These are phyloP conservation scores for Daedalea quercina DNA, from an alignment of 768 basidiomycete genomes.

Conservation along the genomic window DNA sequence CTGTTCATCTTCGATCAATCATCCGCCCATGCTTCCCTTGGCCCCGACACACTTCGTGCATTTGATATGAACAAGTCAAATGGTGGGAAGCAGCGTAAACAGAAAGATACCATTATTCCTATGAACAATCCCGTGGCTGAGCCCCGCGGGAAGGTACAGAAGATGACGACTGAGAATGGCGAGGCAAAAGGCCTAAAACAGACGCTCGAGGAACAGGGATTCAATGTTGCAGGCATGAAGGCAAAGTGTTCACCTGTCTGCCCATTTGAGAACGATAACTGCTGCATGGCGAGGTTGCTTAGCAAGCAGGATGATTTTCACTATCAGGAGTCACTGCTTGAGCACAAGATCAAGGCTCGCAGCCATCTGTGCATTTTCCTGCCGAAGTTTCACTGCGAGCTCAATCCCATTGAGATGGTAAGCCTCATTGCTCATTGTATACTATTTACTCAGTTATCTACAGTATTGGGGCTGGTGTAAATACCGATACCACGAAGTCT, in stretches of 20 bases:
- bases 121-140: conserved; percentile 23
- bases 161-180: conserved; percentile 28
- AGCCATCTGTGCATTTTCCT: conserved; percentile 35
- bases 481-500: conserved; percentile 26
- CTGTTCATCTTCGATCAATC: conserved; percentile 38
- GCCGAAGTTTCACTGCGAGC: conserved; percentile 40
- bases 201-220: conserved; percentile 33
- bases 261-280: conserved; percentile 25
- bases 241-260: conserved; percentile 34
- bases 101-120: conserved; percentile 28
- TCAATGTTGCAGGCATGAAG: conserved; percentile 24
- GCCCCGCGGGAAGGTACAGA: conserved; percentile 24
- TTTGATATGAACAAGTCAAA: conserved; percentile 21
- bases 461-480: conserved; percentile 31
- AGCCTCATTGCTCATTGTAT: conserved; percentile 6
- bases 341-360: conserved; percentile 22
- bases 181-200: conserved; percentile 28
- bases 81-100: conserved; percentile 17
- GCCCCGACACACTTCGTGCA: conserved; percentile 17
- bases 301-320: conserved; percentile 34
- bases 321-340: conserved; percentile 28
- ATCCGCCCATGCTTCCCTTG: conserved; percentile 28
- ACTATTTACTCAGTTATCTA: neutral
- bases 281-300: conserved; percentile 32
- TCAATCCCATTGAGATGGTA: conserved; percentile 42